Percentiles rank a stretch among this genome's conserved stretches.
Conservation (phyloP, 805 yeast genomes). For the Saturnispora mendoncae region DNA sequence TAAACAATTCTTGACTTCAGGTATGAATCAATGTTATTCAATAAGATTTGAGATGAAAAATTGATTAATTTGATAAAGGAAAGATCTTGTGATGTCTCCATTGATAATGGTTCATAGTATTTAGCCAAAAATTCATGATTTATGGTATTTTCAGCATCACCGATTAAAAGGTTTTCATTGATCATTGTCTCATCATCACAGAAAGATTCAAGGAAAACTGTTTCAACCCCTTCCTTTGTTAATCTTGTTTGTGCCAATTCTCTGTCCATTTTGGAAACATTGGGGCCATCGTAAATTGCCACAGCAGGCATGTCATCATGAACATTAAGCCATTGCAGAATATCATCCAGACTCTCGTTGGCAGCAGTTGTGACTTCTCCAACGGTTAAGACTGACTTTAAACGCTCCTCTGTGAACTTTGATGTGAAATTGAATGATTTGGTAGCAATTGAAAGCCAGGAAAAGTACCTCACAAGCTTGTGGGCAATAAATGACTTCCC, state of each 20-base stretch:
- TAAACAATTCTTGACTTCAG: slow-evolving; percentile 88
- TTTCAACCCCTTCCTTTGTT: slow-evolving; percentile 62
- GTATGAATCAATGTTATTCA: slow-evolving; percentile 81
- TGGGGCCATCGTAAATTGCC: slow-evolving; percentile 91
- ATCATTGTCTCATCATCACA: slow-evolving; percentile 78
- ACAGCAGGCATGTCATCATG: slow-evolving; percentile 69
- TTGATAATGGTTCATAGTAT: slow-evolving; percentile 68
- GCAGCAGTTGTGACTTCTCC: slow-evolving; percentile 59
- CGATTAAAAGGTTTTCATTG: slow-evolving; percentile 53
- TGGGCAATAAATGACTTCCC: slow-evolving; percentile 94
- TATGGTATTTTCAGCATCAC: slow-evolving; percentile 75
- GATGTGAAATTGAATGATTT: slow-evolving; percentile 85
- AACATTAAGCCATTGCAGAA: slow-evolving; percentile 65
- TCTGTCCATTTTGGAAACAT: slow-evolving; percentile 70
- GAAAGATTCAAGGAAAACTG: slow-evolving; percentile 87
- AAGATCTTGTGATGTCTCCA: slow-evolving; percentile 46
- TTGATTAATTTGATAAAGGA: slow-evolving; percentile 85
- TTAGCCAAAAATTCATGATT: slow-evolving; percentile 59
- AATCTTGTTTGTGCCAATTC: slow-evolving; percentile 47
- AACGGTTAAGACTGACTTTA: slow-evolving; percentile 53
- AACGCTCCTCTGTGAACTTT: slow-evolving; percentile 56
- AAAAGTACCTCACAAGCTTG: slow-evolving; percentile 82
- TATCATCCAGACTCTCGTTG: slow-evolving; percentile 38
- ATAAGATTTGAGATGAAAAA: slow-evolving; percentile 78
- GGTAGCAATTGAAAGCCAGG: slow-evolving; percentile 85